These are phyloP conservation scores for Eimeria praecox DNA, from an alignment of 169 alveolate species.

Conservation along the genomic window DNA sequence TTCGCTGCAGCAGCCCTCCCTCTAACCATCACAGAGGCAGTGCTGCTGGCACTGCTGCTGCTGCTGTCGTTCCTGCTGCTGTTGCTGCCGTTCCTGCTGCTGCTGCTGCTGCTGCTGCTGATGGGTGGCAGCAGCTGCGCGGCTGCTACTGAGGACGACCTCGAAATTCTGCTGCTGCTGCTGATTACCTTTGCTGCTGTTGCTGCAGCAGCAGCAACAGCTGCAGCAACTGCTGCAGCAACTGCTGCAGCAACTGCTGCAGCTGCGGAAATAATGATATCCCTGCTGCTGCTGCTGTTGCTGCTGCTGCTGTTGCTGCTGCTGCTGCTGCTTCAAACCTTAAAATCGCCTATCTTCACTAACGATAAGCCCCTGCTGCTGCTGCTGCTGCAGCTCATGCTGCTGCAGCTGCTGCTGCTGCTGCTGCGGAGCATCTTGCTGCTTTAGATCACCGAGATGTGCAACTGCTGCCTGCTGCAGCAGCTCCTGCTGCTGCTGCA, in stretches of 20 bases:
- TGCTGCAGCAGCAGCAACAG: not conserved
- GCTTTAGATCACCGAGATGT: constrained; percentile 3
- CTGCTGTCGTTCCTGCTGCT: not conserved
- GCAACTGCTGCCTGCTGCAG: constrained; percentile 13
- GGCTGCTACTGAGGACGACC: not conserved
- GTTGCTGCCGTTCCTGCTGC: not conserved
- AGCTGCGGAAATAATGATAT: not conserved
- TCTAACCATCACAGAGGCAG: not conserved
- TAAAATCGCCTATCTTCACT: constrained; percentile 3
- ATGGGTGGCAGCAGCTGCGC: not conserved
- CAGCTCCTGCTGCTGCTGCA: constrained; percentile 22
- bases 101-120: constrained; percentile 29
- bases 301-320: constrained; percentile 19
- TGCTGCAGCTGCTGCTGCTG: constrained; percentile 72
- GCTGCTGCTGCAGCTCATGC: constrained; percentile 20
- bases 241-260: not conserved
- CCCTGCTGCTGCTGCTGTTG: constrained; percentile 35
- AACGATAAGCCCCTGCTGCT: constrained; percentile 34
- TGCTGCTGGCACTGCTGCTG: not conserved
- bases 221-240: not conserved
- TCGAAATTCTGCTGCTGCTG: no score
- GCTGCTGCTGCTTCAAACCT: constrained; percentile 48
- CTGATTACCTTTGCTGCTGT: not conserved
- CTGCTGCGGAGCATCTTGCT: constrained; percentile 15
- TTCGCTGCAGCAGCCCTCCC: not conserved